Evolutionary conservation across 495 filamentous ascomycete species (phyloP), one percentile per base, ranked within the genome.

Genomic region (Cercophora newfieldiana): DNA sequence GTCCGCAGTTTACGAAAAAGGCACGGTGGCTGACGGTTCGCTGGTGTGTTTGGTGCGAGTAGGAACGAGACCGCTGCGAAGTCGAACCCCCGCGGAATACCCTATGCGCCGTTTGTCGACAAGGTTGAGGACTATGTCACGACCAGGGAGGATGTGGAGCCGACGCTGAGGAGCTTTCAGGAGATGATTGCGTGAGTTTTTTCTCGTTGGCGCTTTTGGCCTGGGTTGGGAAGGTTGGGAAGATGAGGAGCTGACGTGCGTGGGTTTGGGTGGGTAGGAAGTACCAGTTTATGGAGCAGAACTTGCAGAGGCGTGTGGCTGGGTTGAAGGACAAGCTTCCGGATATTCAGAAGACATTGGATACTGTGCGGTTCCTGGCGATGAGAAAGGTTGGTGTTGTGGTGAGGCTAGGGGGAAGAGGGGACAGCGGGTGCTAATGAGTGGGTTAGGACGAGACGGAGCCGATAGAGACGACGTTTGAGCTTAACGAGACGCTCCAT

Each of bases 251-350:
- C n/a, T n/a, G n/a, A n/a, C n/a, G n/a, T n/a, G n/a, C n/a, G n/a
- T n/a, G n/a, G n/a, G n/a, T n/a, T 44, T 37, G 50, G 8, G 48
- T 22, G 19, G 30, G 30, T 60, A 94, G 90, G 61, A 98, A 99
- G 83, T 99, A 99, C 81, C 96, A 98, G 77, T 99, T 97, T 80
- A 99, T 99, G 95, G 93, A 98, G 82, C 83, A 89, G 70, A 98
- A 97, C 80, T 91, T 91, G 26, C 88, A 94, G 71, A 83, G 91
- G 56, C 87, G 95, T 54, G 88, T 89, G n/a, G 83, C 83, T 12
- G 92, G 93, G 18, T 80, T 98, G 51, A 90, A 88, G 74, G 95
- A 97, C 69, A 99, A 97, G 83, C 90, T 98, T 71, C 95, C 95
- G 0, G 95, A 99, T 76, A 97, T 99, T 69, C 88, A 90, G 68